Conservation (phyloP, 371 early-diverging fungal genomes). For the Mucor piriformis region DNA sequence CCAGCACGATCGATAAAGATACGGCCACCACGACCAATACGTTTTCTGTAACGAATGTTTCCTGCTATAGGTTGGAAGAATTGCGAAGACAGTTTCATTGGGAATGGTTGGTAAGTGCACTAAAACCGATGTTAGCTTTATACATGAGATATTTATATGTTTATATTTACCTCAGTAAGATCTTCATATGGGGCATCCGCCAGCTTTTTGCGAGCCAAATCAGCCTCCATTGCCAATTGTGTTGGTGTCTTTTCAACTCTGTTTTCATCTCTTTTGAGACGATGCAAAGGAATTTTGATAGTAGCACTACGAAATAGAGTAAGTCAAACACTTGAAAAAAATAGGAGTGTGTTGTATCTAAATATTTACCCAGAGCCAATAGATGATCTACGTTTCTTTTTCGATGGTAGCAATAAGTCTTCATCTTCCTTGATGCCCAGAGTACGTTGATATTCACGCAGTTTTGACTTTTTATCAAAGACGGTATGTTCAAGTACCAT, state of each 20-base stretch:
- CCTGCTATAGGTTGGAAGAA: slow-evolving; percentile 30
- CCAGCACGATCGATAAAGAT: slow-evolving; percentile 54
- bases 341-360: not conserved
- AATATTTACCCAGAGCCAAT: slow-evolving; percentile 37
- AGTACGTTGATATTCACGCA: slow-evolving; percentile 57
- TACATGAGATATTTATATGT: not conserved
- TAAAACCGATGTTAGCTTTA: slow-evolving; percentile 6
- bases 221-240: slow-evolving; percentile 51
- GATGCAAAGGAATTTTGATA: slow-evolving; percentile 59
- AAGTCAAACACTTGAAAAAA: not conserved
- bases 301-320: slow-evolving; percentile 42
- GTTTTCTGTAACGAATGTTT: slow-evolving; percentile 50
- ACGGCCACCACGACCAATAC: slow-evolving; percentile 67
- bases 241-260: slow-evolving; percentile 42
- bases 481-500: slow-evolving; percentile 68
- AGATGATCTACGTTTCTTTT: slow-evolving; percentile 41
- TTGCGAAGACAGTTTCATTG: slow-evolving; percentile 38
- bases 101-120: slow-evolving; percentile 58
- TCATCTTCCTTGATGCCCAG: slow-evolving; percentile 62
- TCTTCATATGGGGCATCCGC: slow-evolving; percentile 62
- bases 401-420: slow-evolving; percentile 38
- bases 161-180: slow-evolving; percentile 49
- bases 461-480: slow-evolving; percentile 57
- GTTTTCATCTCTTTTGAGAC: slow-evolving; percentile 41
- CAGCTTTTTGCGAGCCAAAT: slow-evolving; percentile 55